Conservation (phyloP, 768 basidiomycete genomes). For the Boletus bicolor region DNA sequence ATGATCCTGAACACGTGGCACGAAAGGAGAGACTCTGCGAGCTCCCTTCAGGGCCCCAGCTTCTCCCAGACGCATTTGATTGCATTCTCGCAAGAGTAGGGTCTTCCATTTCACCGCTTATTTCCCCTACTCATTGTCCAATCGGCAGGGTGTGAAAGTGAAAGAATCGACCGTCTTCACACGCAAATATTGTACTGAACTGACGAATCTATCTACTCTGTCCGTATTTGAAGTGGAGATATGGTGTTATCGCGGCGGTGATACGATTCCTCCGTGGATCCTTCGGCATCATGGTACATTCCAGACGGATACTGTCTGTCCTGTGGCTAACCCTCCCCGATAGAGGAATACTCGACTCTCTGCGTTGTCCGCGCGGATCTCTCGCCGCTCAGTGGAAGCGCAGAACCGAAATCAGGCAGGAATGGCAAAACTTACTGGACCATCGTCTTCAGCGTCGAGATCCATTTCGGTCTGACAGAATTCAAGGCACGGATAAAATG, state of each 20-base stretch:
- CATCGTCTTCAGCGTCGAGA: constrained; percentile 80
- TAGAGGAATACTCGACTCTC: constrained; percentile 71
- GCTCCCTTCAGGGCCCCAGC: constrained; percentile 70
- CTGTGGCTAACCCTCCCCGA: constrained; percentile 1
- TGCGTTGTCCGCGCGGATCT: constrained; percentile 78
- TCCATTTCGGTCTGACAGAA: constrained; percentile 80
- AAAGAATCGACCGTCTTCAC: constrained; percentile 81
- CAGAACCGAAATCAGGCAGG: constrained; percentile 60
- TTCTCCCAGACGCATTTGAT: constrained; percentile 81
- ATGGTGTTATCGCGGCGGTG: constrained; percentile 81
- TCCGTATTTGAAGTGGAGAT: constrained; percentile 83
- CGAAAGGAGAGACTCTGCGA: constrained; percentile 68
- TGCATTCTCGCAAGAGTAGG: constrained; percentile 70
- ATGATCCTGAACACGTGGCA: constrained; percentile 62
- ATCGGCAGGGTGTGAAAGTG: constrained; percentile 59
- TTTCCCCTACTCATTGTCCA: constrained; percentile 7
- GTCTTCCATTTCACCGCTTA: constrained; percentile 11
- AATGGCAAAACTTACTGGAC: constrained; percentile 77
- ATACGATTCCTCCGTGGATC: constrained; percentile 72
- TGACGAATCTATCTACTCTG: constrained; percentile 70
- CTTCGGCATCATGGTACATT: constrained; percentile 45
- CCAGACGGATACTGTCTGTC: neutral
- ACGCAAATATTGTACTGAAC: constrained; percentile 78
- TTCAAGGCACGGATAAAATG: constrained; percentile 82
- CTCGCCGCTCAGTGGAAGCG: constrained; percentile 68